These are phyloP conservation scores for Neurospora tetrasperma DNA, from an alignment of 495 filamentous ascomycete genomes.

Conservation along the genomic window DNA sequence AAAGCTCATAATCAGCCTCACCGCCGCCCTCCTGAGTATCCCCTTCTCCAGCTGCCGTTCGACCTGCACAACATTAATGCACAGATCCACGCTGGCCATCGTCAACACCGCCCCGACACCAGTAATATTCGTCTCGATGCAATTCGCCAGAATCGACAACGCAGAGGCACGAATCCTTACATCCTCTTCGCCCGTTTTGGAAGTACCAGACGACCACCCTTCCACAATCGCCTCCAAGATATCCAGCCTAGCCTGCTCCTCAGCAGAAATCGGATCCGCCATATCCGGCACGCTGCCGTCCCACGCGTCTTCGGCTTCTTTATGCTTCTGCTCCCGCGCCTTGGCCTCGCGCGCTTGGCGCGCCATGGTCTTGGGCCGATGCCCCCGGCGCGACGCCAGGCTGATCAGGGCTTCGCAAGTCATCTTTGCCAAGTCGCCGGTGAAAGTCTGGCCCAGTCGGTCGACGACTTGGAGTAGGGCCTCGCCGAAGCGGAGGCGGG, in stretches of 20 bases:
- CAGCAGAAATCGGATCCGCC: conserved; percentile 33
- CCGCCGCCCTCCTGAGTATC: conserved; percentile 65
- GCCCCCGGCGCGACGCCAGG: conserved; percentile 53
- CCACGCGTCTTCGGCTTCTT: conserved; percentile 44
- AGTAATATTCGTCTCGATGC: conserved; percentile 55
- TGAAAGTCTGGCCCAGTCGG: conserved; percentile 50
- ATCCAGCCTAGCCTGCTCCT: conserved; percentile 40
- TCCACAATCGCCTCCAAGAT: conserved; percentile 54
- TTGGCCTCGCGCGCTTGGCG: conserved; percentile 40
- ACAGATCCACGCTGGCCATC: conserved; percentile 53
- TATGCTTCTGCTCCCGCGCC: conserved; percentile 33
- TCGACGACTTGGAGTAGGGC: conserved; percentile 60
- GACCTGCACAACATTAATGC: conserved; percentile 53
- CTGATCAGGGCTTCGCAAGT: conserved; percentile 54
- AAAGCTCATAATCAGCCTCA: conserved; percentile 56
- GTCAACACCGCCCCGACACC: conserved; percentile 47
- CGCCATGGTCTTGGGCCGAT: conserved; percentile 44
- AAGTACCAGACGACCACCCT: conserved; percentile 50
- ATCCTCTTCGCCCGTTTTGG: conserved; percentile 60
- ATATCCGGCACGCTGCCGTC: conserved; percentile 40
- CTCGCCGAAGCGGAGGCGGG: conserved; percentile 63
- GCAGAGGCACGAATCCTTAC: conserved; percentile 69
- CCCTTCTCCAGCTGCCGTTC: conserved; percentile 54
- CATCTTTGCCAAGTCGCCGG: conserved; percentile 44
- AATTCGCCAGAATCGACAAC: conserved; percentile 57